phyloP scores from a whole-genome alignment of 176 grass and related monocot species.

The Miscanthus lutarioriparius region DNA sequence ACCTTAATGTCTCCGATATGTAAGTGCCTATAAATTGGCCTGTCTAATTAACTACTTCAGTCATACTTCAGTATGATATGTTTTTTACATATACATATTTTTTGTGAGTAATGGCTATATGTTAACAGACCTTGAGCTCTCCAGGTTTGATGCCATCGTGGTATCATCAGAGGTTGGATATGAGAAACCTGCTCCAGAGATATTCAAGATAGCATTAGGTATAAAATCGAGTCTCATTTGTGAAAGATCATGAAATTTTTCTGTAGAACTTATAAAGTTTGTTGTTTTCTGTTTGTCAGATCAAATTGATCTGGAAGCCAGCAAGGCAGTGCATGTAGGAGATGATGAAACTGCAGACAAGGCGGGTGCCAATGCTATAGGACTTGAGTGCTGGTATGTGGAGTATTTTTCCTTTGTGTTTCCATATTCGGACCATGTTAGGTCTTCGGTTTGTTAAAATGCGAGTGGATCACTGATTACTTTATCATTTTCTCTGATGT shows the following conservation, averaged over 20 bases:
- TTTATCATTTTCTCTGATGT: not conserved
- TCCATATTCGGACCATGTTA: not conserved
- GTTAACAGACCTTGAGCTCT: conserved; percentile 47
- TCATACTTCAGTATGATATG: not conserved
- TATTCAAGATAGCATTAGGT: conserved; percentile 90
- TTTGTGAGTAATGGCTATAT: not conserved
- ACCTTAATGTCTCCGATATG: conserved; percentile 70
- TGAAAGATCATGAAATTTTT: not conserved
- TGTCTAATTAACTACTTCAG: not conserved
- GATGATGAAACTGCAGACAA: conserved; percentile 85
- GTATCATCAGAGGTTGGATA: conserved; percentile 87
- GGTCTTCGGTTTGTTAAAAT: not conserved
- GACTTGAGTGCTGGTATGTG: conserved; percentile 82
- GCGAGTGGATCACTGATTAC: not conserved
- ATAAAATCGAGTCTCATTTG: not conserved
- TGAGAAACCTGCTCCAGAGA: conserved; percentile 93
- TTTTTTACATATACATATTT: not conserved
- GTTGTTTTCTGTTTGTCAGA: conserved; percentile 49
- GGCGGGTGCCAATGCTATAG: conserved; percentile 66
- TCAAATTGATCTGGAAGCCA: conserved; percentile 59
- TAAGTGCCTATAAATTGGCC: conserved; percentile 37
- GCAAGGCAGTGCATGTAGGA: conserved; percentile 73
- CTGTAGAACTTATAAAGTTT: not conserved
- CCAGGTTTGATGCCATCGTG: conserved; percentile 94
- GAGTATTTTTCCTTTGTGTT: not conserved